A percentile compares a stretch with the other conserved stretches of the same genome.
These are phyloP conservation scores for Cucumis melo DNA, from an alignment of 306 rosid genomes.

Conservation along the genomic window DNA sequence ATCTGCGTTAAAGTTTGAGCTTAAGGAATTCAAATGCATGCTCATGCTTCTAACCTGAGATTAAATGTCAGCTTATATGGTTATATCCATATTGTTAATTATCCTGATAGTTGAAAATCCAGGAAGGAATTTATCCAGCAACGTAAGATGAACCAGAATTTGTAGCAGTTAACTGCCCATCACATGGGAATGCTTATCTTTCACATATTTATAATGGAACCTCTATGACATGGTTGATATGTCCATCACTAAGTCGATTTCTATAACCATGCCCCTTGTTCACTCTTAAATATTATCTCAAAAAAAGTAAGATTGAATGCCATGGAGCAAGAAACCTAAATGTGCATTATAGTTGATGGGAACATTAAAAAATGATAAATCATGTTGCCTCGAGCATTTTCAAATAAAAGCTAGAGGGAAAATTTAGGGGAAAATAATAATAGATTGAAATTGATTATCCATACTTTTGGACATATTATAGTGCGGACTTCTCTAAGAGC, in stretches of 20 bases:
- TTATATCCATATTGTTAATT: background rate
- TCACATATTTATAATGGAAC: background rate
- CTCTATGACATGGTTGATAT: background rate
- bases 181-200: background rate
- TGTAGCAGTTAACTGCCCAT: background rate
- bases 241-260: background rate
- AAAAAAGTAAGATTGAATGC: background rate
- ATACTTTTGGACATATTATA: slow-evolving; percentile 78
- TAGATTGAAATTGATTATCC: slow-evolving; percentile 4
- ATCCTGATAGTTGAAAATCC: background rate
- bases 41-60: background rate
- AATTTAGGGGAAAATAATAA: background rate
- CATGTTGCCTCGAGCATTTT: background rate
- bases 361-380: background rate
- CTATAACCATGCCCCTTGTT: background rate
- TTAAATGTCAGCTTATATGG: background rate
- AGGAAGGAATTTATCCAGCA: background rate
- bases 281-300: background rate
- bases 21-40: background rate
- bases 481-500: slow-evolving; percentile 73
- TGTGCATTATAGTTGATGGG: background rate
- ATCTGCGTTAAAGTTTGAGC: background rate
- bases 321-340: background rate
- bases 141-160: background rate
- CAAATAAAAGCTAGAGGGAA: background rate